These are phyloP conservation scores for Cunninghamia lanceolata DNA, from an alignment of 75 land plant species.

Conservation along the genomic window DNA sequence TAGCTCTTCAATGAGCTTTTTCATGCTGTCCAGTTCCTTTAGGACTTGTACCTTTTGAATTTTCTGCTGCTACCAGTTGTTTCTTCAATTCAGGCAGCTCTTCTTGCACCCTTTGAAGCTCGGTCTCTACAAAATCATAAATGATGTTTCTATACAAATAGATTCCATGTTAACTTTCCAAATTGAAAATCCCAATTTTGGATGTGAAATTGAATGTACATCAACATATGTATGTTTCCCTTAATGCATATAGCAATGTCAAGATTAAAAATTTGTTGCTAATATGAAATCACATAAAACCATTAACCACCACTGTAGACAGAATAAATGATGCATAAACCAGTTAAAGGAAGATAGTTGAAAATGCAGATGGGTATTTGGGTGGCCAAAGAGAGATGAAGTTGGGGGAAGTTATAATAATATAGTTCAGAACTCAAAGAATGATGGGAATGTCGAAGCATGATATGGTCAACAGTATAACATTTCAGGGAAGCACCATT, in stretches of 20 bases:
- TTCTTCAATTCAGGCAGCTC: slow-evolving; percentile 40
- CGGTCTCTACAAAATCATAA: slow-evolving; percentile 36
- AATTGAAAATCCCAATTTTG: background rate
- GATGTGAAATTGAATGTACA: background rate
- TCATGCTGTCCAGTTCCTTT: slow-evolving; percentile 55
- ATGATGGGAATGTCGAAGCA: too few relatives aligned
- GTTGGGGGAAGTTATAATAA: too few relatives aligned
- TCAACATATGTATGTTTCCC: background rate
- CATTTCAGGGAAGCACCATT: too few relatives aligned
- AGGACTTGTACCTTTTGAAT: slow-evolving; percentile 40
- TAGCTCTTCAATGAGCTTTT: slow-evolving; percentile 51
- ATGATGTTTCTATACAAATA: slow-evolving; percentile 43
- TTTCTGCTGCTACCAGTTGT: slow-evolving; percentile 53
- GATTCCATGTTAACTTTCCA: background rate
- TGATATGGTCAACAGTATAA: too few relatives aligned
- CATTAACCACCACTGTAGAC: background rate
- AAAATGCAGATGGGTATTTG: too few relatives aligned
- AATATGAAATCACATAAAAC: background rate
- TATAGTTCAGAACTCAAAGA: too few relatives aligned
- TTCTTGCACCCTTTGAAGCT: slow-evolving; percentile 57
- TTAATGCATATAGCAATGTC: too few relatives aligned
- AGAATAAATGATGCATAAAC: background rate
- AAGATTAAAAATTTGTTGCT: background rate
- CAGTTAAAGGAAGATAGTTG: too few relatives aligned
- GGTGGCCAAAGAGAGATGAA: too few relatives aligned